Evolutionary conservation across 2,329 filamentous ascomycete species (phyloP), one percentile per base, ranked within the genome.

Genomic region (Sclerotiophoma versabilis): DNA sequence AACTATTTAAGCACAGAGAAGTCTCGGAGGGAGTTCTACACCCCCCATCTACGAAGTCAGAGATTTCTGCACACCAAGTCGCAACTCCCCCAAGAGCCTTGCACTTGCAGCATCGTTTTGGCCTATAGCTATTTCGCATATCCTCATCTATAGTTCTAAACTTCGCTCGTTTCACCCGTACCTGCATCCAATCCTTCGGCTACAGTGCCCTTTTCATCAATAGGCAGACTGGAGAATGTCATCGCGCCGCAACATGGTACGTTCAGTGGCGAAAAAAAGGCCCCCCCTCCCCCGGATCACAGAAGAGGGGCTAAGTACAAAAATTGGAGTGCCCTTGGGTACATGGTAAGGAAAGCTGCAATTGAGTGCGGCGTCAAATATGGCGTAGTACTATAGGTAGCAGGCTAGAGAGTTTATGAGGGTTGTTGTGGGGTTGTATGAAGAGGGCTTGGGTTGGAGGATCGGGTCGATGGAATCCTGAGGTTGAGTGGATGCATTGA

Each of bases 251-350:
- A 14, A 29, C 30, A 43, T 26, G 32, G 38, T 23, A n/a, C 7
- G 3, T 50, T 36, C 20, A 43, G 14, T 15, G 20, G 20, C 32
- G 12, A 37, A 37, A 5, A n/a, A 75, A n/a, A n/a, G n/a, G n/a
- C n/a, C n/a, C n/a, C n/a, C n/a, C n/a, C n/a, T n/a, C 11, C 76
- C 77, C 0, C 80, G 79, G 78, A 77, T 80, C 0, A 79, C 77
- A 0, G 78, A 78, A 0, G 79, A 81, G 49, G 78, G 80, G 49
- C 62, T 80, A 2, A 69, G 76, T 0, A 80, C 49, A 7, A 53
- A 58, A 4, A 20, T 59, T n/a, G 75, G 64, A 0, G n/a, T 80
- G n/a, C 80, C 77, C 30, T 54, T 80, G 15, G 77, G 74, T 0
- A 79, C 73, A 0, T 80, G 72, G 47, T 62, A 67, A 4, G 75